Percentiles rank a stretch among this genome's conserved stretches.
These are phyloP conservation scores for Citropsis articulata DNA, from an alignment of 345 rosid species.

Conservation along the genomic window DNA sequence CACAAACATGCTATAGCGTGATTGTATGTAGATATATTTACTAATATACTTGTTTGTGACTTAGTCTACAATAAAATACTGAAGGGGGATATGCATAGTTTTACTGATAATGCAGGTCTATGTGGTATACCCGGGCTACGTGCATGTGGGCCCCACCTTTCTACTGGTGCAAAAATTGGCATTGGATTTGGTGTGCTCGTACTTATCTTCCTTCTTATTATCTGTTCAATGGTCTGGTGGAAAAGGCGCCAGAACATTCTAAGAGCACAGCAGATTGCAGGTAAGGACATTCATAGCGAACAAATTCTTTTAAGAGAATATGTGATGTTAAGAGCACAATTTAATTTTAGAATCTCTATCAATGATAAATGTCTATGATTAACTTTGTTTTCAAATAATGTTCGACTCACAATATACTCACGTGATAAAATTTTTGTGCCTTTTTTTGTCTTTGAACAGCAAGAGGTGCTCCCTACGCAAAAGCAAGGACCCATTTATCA, in stretches of 20 bases:
- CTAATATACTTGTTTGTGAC: not conserved
- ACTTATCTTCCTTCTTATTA: constrained; percentile 50
- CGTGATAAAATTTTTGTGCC: not conserved
- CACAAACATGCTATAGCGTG: not conserved
- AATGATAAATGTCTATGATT: not conserved
- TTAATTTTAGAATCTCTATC: not conserved
- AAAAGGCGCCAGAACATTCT: constrained; percentile 92
- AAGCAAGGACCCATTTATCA: constrained; percentile 72
- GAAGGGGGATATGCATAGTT: constrained; percentile 46
- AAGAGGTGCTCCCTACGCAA: constrained; percentile 99
- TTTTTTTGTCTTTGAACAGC: constrained; percentile 41
- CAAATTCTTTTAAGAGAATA: not conserved
- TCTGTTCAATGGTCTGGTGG: constrained; percentile 70
- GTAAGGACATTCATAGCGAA: constrained; percentile 34
- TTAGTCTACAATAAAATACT: constrained; percentile 7
- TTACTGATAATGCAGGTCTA: constrained; percentile 90
- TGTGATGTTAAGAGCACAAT: not conserved
- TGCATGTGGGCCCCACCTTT: constrained; percentile 72
- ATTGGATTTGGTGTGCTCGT: constrained; percentile 60
- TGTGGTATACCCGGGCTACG: constrained; percentile 97
- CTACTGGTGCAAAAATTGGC: constrained; percentile 81
- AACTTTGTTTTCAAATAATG: not conserved
- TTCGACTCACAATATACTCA: not conserved
- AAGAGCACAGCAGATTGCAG: constrained; percentile 79
- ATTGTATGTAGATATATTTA: not conserved